Conservation (phyloP, 2,329 filamentous ascomycete species). For the Onygenales sp. region DNA sequence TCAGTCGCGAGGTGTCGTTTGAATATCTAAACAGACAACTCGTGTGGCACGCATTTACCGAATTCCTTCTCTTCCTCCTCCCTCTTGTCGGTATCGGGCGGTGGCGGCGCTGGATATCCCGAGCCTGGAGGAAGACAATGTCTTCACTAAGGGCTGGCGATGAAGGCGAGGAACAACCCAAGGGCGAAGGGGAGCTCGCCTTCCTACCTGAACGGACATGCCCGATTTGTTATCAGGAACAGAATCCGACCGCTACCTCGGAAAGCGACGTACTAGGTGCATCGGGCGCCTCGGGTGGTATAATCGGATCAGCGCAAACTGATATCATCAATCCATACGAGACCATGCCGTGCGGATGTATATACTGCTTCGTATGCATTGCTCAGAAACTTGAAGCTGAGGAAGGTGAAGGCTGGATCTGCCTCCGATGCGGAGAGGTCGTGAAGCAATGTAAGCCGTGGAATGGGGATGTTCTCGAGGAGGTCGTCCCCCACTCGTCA, state of each 20-base stretch:
- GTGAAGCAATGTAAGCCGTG: conserved; percentile 84
- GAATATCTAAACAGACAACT: conserved; percentile 96
- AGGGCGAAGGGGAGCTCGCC: conserved; percentile 61
- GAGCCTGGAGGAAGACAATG: conserved; percentile 76
- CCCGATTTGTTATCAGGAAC: conserved; percentile 92
- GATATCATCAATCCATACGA: conserved; percentile 97
- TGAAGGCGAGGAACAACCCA: conserved; percentile 39
- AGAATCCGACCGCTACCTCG: conserved; percentile 61
- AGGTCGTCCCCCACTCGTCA: conserved; percentile 19
- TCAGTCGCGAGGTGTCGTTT: conserved; percentile 86
- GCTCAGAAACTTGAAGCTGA: conserved; percentile 81
- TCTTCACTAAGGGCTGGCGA: conserved; percentile 47
- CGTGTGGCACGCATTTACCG: conserved; percentile 99
- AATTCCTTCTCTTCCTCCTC: conserved; percentile 95
- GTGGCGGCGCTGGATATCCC: conserved; percentile 82
- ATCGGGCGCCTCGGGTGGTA: conserved; percentile 54
- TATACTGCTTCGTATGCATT: conserved; percentile 96
- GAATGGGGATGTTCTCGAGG: conserved; percentile 71
- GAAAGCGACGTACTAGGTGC: conserved; percentile 69
- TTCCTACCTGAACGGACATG: conserved; percentile 92
- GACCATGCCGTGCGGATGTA: conserved; percentile 74
- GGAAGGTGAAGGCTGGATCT: conserved; percentile 89
- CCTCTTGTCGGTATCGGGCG: conserved; percentile 89
- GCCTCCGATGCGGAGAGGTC: conserved; percentile 74
- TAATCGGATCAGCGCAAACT: conserved; percentile 78